Percentiles rank a stretch among this genome's conserved stretches.
Conservation (phyloP, 2,329 filamentous ascomycete species). For the Cytospora piceae region DNA sequence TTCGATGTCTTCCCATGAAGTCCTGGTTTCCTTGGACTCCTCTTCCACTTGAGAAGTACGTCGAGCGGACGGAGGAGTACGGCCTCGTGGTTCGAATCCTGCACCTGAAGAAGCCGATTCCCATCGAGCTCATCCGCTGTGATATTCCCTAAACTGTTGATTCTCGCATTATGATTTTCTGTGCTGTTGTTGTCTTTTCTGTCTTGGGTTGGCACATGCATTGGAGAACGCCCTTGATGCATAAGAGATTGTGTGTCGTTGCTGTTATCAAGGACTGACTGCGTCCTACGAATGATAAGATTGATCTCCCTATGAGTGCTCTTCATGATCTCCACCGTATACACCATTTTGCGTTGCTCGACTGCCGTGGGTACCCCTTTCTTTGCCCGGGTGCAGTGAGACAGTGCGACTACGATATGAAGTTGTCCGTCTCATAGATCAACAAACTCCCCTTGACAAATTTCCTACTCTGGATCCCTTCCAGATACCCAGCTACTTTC, state of each 20-base stretch:
- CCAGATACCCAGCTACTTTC: slow-evolving; percentile 6
- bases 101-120: slow-evolving; percentile 22
- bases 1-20: slow-evolving; percentile 28
- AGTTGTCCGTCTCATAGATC: slow-evolving; percentile 1
- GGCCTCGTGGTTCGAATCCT: slow-evolving; percentile 16
- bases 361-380: background rate
- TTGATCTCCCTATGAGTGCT: slow-evolving; percentile 9
- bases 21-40: slow-evolving; percentile 28
- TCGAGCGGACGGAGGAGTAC: slow-evolving; percentile 19
- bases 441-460: slow-evolving; percentile 25
- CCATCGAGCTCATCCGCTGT: slow-evolving; percentile 29
- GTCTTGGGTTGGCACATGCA: background rate
- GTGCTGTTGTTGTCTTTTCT: background rate
- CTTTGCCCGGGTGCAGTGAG: background rate
- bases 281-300: background rate
- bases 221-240: too few species aligned
- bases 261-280: background rate
- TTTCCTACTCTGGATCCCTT: slow-evolving; percentile 8
- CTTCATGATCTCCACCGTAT: background rate
- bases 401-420: background rate
- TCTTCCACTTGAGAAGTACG: slow-evolving; percentile 20
- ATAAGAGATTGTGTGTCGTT: background rate
- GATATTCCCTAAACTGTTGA: slow-evolving; percentile 18
- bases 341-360: background rate
- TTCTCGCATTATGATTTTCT: background rate